A percentile compares a stretch with the other conserved stretches of the same genome.
phyloP scores from a whole-genome alignment of 1,139 yeast species.

The Geotrichum bryndzae region DNA sequence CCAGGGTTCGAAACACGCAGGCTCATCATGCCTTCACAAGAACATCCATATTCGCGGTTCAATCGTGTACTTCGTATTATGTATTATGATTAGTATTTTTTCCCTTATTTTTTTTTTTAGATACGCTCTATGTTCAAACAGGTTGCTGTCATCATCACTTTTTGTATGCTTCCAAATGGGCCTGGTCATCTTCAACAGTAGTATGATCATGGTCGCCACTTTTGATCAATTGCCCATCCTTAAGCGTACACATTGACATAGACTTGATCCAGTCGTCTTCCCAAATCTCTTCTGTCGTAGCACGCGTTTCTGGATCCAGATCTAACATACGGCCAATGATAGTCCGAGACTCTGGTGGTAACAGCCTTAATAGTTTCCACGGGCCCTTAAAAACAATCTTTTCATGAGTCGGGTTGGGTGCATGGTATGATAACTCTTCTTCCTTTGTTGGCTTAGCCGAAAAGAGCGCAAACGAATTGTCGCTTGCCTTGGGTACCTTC shows the following conservation, averaged over 20 bases:
- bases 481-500: slow-evolving; percentile 87
- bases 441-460: slow-evolving; percentile 37
- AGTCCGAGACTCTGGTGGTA: slow-evolving; percentile 81
- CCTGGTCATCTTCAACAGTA: slow-evolving; percentile 45
- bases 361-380: slow-evolving; percentile 72
- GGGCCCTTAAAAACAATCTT: slow-evolving; percentile 53
- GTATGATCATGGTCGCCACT: slow-evolving; percentile 55
- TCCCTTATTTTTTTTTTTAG: not conserved
- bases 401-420: slow-evolving; percentile 23
- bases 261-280: slow-evolving; percentile 64
- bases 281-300: slow-evolving; percentile 59
- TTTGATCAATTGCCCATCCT: slow-evolving; percentile 41
- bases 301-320: slow-evolving; percentile 61
- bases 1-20: too few species aligned
- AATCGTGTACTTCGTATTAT: not conserved
- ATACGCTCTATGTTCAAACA: too few species aligned
- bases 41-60: too few species aligned
- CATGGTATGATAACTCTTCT: slow-evolving; percentile 5
- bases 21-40: too few species aligned
- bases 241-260: slow-evolving; percentile 44
- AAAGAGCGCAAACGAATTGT: slow-evolving; percentile 71
- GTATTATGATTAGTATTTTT: not conserved
- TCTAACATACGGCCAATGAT: slow-evolving; percentile 68
- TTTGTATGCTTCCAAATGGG: slow-evolving; percentile 41
- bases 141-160: slow-evolving; percentile 13